Evolutionary conservation across 1,139 yeast genomes (phyloP), one percentile per base, ranked within the genome.

Genomic region (Suhomyces bokatorum): DNA sequence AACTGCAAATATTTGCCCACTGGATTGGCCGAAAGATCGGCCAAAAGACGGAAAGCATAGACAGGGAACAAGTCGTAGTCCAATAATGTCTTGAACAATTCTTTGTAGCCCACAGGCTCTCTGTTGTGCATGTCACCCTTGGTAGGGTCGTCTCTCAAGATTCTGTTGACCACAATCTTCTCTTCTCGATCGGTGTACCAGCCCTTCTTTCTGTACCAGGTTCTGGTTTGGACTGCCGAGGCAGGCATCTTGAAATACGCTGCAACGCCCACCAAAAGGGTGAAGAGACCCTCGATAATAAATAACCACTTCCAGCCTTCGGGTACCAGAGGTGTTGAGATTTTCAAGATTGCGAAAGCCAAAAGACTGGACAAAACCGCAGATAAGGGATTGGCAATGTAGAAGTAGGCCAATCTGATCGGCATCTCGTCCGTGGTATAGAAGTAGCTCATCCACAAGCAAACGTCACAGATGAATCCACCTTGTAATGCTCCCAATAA

Each of bases 101-200:
- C 62, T 32, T 40, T 55, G 6, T 49, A 48, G 3, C 57, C 48
- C 31, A 66, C 60, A 0, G 68, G 64, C 30, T 64, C 64, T 52
- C 69, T 57, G 41, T 65, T 65, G 47, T 63, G 57, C 70, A 65
- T 64, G 46, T 63, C 69, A 22, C 70, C 70, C 49, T 66, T 66
- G 10, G 58, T 48, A 6, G 70, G 70, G 42, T 66, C 70, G 46
- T 66, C 69, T 35, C 70, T 47, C 42, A 66, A 57, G 6, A 65
- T 58, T 37, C 62, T 54, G 45, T 65, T 66, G 12, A 65, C 69
- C 15, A 60, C 52, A 34, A 68, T 65, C 46, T 60, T 65, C 39
- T 64, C 71, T 48, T 69, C 71, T 40, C 71, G 49, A 4, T 66
- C 72, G 17, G 68, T 60, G 39, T 59, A 69, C 73, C 72, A 69